Conservation (phyloP, 345 rosid species). For the Salix udensis region DNA sequence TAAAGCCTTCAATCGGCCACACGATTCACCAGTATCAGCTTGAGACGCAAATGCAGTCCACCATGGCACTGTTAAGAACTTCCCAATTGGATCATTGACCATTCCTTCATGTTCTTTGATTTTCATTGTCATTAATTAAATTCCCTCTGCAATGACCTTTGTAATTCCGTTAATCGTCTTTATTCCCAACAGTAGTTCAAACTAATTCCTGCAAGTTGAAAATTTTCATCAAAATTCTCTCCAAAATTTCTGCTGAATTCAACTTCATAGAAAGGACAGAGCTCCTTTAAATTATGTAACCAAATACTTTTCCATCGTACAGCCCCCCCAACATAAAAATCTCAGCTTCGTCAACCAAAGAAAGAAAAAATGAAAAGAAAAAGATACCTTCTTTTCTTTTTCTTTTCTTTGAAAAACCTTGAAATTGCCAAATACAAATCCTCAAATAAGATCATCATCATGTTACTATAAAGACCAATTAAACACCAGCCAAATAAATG, state of each 20-base stretch:
- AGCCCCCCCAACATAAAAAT: neutral
- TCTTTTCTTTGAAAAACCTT: neutral
- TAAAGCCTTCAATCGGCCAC: constrained; percentile 42
- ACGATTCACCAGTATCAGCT: constrained; percentile 41
- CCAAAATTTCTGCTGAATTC: neutral
- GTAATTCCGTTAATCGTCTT: neutral
- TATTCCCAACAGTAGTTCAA: constrained; percentile 13
- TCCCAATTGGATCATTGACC: constrained; percentile 43
- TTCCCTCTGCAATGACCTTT: constrained; percentile 8
- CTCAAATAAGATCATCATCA: neutral
- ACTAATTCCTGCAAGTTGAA: constrained; percentile 31
- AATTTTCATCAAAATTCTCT: neutral
- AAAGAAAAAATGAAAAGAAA: neutral
- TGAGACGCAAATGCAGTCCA: constrained; percentile 61
- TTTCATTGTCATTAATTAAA: constrained; percentile 75
- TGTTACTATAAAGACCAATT: neutral
- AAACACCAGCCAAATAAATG: neutral
- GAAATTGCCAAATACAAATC: neutral
- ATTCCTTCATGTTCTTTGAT: constrained; percentile 65
- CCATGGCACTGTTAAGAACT: constrained; percentile 54
- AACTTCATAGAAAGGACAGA: neutral
- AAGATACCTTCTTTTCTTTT: neutral
- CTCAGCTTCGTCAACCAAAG: neutral
- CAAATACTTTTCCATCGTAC: neutral
- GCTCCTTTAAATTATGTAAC: neutral